Percentiles rank a stretch among this genome's conserved stretches.
Conservation (phyloP, 225 moss, liverwort and hornwort species). For the Pseudisothecium myosuroides region DNA sequence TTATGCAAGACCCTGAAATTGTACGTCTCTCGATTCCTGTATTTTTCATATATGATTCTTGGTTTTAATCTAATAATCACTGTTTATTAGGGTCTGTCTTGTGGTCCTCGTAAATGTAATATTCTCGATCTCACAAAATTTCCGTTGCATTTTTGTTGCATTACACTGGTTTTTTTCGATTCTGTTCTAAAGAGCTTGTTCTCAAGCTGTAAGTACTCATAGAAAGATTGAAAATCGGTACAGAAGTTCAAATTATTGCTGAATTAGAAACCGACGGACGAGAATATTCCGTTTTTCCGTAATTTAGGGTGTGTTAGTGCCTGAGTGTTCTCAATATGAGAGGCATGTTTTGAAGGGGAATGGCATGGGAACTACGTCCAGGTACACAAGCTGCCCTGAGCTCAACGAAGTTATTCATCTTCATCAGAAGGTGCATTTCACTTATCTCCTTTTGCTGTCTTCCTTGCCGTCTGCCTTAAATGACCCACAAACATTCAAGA, state of each 20-base stretch:
- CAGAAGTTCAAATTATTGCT: neutral
- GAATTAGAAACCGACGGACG: neutral
- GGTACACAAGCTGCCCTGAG: constrained; percentile 79
- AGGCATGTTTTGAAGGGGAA: neutral
- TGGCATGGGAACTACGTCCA: neutral
- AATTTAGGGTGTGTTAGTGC: neutral
- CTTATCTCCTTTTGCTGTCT: neutral
- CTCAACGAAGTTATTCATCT: constrained; percentile 74
- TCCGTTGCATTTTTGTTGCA: neutral
- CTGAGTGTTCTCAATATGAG: neutral
- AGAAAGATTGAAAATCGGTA: neutral
- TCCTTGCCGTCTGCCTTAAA: neutral
- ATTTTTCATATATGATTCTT: neutral
- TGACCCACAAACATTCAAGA: neutral
- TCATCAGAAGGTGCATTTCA: constrained; percentile 72
- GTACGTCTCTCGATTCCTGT: neutral
- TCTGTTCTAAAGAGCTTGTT: neutral
- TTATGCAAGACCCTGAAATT: constrained; percentile 22
- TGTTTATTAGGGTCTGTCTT: neutral
- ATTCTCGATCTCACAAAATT: neutral
- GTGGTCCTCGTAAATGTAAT: neutral
- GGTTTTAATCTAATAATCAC: neutral
- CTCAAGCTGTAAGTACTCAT: neutral
- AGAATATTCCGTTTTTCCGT: neutral
- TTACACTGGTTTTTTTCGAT: neutral